phyloP scores from a whole-genome alignment of 768 basidiomycete species.

The Melanogaster broomeanus region DNA sequence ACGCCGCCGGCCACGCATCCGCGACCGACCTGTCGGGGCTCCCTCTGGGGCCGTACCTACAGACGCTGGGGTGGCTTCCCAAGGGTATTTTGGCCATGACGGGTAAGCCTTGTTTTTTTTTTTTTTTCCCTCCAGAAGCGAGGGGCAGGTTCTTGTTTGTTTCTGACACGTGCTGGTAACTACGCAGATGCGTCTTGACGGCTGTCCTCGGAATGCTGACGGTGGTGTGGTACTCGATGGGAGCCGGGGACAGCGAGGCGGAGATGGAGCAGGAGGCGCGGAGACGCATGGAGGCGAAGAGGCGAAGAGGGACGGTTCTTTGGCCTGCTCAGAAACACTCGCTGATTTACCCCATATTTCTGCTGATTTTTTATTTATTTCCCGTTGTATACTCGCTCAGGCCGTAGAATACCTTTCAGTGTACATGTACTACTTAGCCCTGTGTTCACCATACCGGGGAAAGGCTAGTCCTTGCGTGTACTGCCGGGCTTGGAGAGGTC shows the following conservation, averaged over 20 bases:
- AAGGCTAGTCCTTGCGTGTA: too few relatives aligned
- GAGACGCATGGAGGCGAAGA: conserved; percentile 58
- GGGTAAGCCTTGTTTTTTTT: conserved; percentile 58
- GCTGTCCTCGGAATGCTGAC: conserved; percentile 81
- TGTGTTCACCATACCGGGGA: too few relatives aligned
- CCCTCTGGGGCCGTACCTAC: conserved; percentile 68
- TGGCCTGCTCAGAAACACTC: conserved; percentile 26
- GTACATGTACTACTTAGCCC: too few relatives aligned
- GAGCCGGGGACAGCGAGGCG: conserved; percentile 71
- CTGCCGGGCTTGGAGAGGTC: too few relatives aligned
- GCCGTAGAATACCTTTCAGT: too few relatives aligned
- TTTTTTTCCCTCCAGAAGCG: not conserved
- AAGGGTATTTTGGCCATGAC: conserved; percentile 78
- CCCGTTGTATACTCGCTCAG: too few relatives aligned
- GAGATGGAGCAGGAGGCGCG: conserved; percentile 78
- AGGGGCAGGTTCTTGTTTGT: not conserved
- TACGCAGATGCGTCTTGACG: conserved; percentile 71
- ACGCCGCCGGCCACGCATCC: conserved; percentile 81
- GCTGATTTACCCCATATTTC: not conserved
- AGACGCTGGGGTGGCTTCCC: conserved; percentile 70
- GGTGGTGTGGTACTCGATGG: conserved; percentile 85
- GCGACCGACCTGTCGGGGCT: conserved; percentile 70
- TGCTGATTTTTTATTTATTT: too few relatives aligned
- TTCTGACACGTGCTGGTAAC: conserved; percentile 13
- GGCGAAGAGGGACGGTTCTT: conserved; percentile 50